Base-by-base conservation (phyloP, 768 basidiomycete genomes). In the Suillus placidus region DNA sequence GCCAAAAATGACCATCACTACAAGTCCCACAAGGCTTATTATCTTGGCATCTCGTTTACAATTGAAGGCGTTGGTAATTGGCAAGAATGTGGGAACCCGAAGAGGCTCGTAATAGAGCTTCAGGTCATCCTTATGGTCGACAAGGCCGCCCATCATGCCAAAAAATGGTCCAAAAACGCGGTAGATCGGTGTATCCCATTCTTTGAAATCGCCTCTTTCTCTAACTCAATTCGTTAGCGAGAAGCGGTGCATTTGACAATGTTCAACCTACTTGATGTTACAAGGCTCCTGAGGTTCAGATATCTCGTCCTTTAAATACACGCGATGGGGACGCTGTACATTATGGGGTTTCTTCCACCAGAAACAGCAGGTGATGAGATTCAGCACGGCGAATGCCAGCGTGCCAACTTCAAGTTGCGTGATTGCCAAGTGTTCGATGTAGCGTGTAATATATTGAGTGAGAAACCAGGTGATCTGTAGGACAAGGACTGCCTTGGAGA, bases 321-420 rank as follows among this genome's bases (percentile, higher is more conserved):
- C 26, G 2, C 56, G 42, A 37, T 68, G 38, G 23, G 71, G 71
- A 47, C 63, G 64, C 16, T 45, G 45, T 26, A 77, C 66, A 52
- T 73, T 65, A 20, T 74, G 66, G 1, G 79, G 79, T 64, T 81
- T 80, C 51, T 73, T 54, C 79, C 74, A 77, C 78, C 79, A 81
- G 37, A 77, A 66, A 16, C 66, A 60, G 56, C 73, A 79, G 16
- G 71, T 76, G 42, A 73, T 32, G 13, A 70, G 57, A 45, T 76
- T 77, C 32, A 78, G 66, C 10, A 67, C 63, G 1, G 73, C 75
- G 61, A 75, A 73, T 13, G 77, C 77, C 16, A 79, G 62, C 0
- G 79, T 78, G 6, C 68, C 43, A 16, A 80, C 40, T 68, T 81
- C 78, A 4, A 80, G 71, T 54, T 77, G 73, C 2, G 72, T 76